Evolutionary conservation across 257 asterid species (phyloP), one percentile per base, ranked within the genome.

Genomic region (Capsicum pubescens): DNA sequence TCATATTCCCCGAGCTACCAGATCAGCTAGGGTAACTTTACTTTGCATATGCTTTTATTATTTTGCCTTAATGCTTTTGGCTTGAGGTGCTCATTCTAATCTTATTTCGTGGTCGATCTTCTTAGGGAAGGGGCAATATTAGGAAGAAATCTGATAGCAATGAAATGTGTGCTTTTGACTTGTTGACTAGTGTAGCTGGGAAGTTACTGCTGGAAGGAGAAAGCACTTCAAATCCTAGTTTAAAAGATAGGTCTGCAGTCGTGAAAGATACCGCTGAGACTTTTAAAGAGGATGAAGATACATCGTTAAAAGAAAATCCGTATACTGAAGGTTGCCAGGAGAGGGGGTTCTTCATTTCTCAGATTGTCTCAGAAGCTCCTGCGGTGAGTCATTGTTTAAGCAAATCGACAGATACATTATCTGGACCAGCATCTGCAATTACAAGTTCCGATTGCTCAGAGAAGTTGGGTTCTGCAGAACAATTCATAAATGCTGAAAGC

Each of bases 161-260:
- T 74, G 91, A 90, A 87, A 91, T 89, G 91, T 93, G 95, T 83
- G 97, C 97, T 46, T 95, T 97, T 72, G 97, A 93, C 87, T 88
- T 97, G 85, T 85, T 94, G 91, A 97, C 99, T 60, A 88, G 97
- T 70, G 91, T 94, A 80, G 99, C 99, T 54, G 97, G 98, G 54
- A 92, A 92, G 89, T 86, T 96, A 82, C 89, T 93, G 81, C 83
- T 74, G 9, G 90, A 89, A 69, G 92, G 97, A 48, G 92, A 90
- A 85, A 84, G 36, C 80, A 79, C 91, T 61, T 91, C 90, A 21
- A 88, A 86, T 84, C 83, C 91, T 82, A 72, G 88, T 56, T 84
- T 80, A 57, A 92, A 91, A 85, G 94, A 91, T 83, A 89, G 79
- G 79, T 82, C 85, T 60, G 82, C 84, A 32, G 82, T 84, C 79